These are phyloP conservation scores for Annona cherimola DNA, from an alignment of 164 flowering plant species.

Conservation along the genomic window DNA sequence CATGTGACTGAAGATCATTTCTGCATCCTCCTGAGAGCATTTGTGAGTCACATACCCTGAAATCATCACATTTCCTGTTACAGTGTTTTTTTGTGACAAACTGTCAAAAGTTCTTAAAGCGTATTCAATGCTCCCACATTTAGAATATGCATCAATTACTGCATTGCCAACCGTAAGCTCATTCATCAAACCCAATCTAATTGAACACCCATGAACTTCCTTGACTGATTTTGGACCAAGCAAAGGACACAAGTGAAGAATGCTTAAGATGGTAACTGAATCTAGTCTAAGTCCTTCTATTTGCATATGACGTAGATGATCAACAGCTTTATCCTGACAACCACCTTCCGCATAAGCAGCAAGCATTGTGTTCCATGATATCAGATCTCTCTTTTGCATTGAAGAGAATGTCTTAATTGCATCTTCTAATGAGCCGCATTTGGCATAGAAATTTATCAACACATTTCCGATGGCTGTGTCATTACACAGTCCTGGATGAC, in stretches of 20 bases:
- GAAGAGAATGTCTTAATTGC: constrained; percentile 43
- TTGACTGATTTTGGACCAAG: constrained; percentile 35
- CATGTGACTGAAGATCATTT: constrained; percentile 38
- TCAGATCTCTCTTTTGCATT: constrained; percentile 45
- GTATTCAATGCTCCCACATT: constrained; percentile 53
- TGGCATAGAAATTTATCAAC: constrained; percentile 61
- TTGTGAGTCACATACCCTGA: constrained; percentile 41
- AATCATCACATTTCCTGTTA: constrained; percentile 53
- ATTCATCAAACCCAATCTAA: constrained; percentile 30
- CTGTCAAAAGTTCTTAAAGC: constrained; percentile 51
- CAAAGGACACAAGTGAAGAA: constrained; percentile 32
- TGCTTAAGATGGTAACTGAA: constrained; percentile 47
- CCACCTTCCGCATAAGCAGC: constrained; percentile 42
- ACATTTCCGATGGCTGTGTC: constrained; percentile 60
- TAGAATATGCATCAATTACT: constrained; percentile 71
- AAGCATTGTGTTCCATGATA: constrained; percentile 84
- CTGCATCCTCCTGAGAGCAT: constrained; percentile 35
- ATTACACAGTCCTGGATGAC: constrained; percentile 27
- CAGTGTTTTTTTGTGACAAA: constrained; percentile 40
- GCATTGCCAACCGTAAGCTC: constrained; percentile 55
- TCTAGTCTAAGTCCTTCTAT: constrained; percentile 53
- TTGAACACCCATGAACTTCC: constrained; percentile 54
- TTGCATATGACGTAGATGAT: constrained; percentile 41
- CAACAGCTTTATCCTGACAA: constrained; percentile 21
- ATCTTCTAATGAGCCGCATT: constrained; percentile 36